Conservation (phyloP, 164 flowering plant species). For the Santalum album region DNA sequence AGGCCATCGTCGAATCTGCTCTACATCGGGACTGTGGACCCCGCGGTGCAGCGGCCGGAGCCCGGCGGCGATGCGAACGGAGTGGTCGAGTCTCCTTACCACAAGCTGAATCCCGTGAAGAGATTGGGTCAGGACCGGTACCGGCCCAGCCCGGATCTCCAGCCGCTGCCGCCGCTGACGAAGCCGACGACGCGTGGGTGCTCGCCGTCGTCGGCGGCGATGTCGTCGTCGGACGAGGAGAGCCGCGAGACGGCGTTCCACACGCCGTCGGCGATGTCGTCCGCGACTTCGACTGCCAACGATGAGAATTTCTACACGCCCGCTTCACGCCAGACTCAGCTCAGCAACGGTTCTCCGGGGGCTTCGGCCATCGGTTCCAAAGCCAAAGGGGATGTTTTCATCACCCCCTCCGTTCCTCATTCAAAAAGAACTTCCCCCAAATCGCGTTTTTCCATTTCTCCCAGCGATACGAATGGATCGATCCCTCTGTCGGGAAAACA, state of each 20-base stretch:
- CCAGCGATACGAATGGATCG: slow-evolving; percentile 45
- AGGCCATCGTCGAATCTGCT: slow-evolving; percentile 51
- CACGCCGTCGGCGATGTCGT: slow-evolving; percentile 46
- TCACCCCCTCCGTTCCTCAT: slow-evolving; percentile 26
- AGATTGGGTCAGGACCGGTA: slow-evolving; percentile 27
- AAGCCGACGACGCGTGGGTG: slow-evolving; percentile 16
- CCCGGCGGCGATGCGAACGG: slow-evolving; percentile 15
- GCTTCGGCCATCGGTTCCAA: not conserved
- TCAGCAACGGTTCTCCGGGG: slow-evolving; percentile 2
- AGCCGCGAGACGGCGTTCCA: slow-evolving; percentile 48
- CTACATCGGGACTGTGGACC: slow-evolving; percentile 78
- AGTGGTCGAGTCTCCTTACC: slow-evolving; percentile 51
- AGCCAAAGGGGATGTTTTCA: slow-evolving; percentile 3
- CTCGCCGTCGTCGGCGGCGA: slow-evolving; percentile 28
- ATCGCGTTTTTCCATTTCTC: slow-evolving; percentile 41
- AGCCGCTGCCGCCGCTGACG: slow-evolving; percentile 1
- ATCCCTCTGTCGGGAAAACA: slow-evolving; percentile 32
- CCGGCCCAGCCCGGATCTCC: slow-evolving; percentile 5
- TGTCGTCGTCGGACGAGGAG: slow-evolving; percentile 62
- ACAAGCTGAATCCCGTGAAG: slow-evolving; percentile 42
- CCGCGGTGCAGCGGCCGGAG: slow-evolving; percentile 22
- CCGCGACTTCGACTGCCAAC: slow-evolving; percentile 30
- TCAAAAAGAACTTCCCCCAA: slow-evolving; percentile 73
- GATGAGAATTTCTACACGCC: slow-evolving; percentile 33
- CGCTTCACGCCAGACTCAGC: slow-evolving; percentile 18